phyloP scores from a whole-genome alignment of 495 filamentous ascomycete genomes.

The Chlorociboria aeruginascens region DNA sequence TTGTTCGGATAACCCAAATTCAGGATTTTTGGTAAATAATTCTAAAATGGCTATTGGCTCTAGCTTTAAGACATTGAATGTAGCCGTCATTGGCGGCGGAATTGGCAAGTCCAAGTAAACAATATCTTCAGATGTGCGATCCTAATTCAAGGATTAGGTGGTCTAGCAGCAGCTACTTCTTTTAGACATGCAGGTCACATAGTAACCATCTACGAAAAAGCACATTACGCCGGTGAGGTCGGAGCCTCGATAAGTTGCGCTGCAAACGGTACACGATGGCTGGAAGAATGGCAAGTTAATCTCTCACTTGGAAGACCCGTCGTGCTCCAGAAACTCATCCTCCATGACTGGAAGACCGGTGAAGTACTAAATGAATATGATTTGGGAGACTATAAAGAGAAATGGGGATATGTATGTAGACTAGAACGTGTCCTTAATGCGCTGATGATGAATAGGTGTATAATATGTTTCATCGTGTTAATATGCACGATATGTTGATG shows the following conservation, averaged over 20 bases:
- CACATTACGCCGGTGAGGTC: conserved; percentile 38
- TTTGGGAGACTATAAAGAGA: conserved; percentile 32
- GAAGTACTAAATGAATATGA: conserved; percentile 25
- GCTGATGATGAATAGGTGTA: conserved; percentile 21
- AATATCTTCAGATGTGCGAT: neutral
- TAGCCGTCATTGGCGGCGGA: conserved; percentile 16
- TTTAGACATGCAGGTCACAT: conserved; percentile 39
- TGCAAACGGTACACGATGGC: conserved; percentile 40
- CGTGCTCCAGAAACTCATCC: conserved; percentile 25
- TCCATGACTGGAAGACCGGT: conserved; percentile 30
- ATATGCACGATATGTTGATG: conserved; percentile 44
- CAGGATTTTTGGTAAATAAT: too few species aligned
- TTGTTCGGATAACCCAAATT: too few species aligned
- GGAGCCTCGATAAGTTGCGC: conserved; percentile 48
- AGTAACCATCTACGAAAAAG: conserved; percentile 43
- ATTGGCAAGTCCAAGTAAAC: conserved; percentile 3
- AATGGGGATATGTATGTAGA: conserved; percentile 29
- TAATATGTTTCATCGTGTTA: conserved; percentile 44
- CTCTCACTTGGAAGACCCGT: conserved; percentile 22
- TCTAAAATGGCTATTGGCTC: too few species aligned
- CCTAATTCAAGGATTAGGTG: conserved; percentile 19
- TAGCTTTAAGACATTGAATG: neutral
- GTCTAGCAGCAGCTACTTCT: conserved; percentile 43
- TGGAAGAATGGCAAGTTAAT: conserved; percentile 31
- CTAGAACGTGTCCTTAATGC: neutral